Evolutionary conservation across 768 basidiomycete genomes (phyloP).

Genomic region (Aureoboletus auriporus): DNA sequence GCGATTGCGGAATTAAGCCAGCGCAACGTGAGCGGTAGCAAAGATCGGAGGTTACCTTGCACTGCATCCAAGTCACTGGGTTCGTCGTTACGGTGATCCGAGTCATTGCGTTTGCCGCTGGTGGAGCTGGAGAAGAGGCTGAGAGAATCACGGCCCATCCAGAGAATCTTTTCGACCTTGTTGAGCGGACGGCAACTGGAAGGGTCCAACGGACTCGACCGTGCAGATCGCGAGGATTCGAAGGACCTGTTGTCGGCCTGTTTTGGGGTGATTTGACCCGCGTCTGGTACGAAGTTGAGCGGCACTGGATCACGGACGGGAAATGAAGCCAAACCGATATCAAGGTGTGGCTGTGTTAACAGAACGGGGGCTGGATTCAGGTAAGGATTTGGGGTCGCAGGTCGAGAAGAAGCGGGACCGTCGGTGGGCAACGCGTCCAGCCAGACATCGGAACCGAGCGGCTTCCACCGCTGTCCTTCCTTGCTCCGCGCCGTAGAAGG

Average conservation of each 20-base stretch:
- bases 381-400: slow-evolving; percentile 30
- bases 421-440: slow-evolving; percentile 6
- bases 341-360: slow-evolving; percentile 1
- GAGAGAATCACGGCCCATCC: slow-evolving; percentile 28
- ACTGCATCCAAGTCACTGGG: slow-evolving; percentile 16
- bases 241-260: slow-evolving; percentile 1
- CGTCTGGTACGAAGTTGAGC: slow-evolving; percentile 9
- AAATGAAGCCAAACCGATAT: slow-evolving; percentile 13
- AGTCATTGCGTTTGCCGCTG: slow-evolving; percentile 7
- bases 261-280: slow-evolving; percentile 7
- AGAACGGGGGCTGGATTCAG: slow-evolving; percentile 35
- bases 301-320: background rate
- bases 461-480: slow-evolving; percentile 12
- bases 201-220: slow-evolving; percentile 2
- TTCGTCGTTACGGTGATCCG: slow-evolving; percentile 15
- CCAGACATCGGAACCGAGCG: slow-evolving; percentile 22
- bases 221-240: background rate
- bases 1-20: background rate
- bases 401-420: slow-evolving; percentile 13
- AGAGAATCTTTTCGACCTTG: slow-evolving; percentile 33
- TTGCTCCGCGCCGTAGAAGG: slow-evolving; percentile 14
- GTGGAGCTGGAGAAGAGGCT: slow-evolving; percentile 24
- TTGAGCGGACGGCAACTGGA: slow-evolving; percentile 16
- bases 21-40: background rate
- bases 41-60: slow-evolving; percentile 18